These are phyloP conservation scores for Diospyros kaki DNA, from an alignment of 148 eudicot species.

Conservation along the genomic window DNA sequence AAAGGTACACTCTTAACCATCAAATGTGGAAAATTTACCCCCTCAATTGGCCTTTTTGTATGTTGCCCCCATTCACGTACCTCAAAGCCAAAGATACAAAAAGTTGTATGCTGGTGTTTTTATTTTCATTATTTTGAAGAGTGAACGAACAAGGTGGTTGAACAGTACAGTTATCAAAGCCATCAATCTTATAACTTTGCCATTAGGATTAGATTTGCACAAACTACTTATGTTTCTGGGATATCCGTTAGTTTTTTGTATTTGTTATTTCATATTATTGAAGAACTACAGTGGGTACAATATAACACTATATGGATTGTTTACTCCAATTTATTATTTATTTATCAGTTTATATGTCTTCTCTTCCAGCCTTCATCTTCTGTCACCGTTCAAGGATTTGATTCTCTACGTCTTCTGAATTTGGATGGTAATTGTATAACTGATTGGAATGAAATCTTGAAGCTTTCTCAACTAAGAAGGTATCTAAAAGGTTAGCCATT, in stretches of 20 bases:
- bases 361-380: conserved; percentile 55
- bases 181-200: neutral
- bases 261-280: neutral
- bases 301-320: neutral
- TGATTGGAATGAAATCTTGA: conserved; percentile 80
- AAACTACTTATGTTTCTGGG: neutral
- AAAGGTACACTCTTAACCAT: too few relatives aligned
- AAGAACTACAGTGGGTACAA: conserved; percentile 6
- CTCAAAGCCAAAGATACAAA: too few relatives aligned
- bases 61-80: too few relatives aligned
- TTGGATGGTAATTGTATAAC: conserved; percentile 78
- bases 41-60: too few relatives aligned
- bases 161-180: neutral
- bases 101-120: too few relatives aligned
- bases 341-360: neutral
- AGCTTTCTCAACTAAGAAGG: conserved; percentile 67
- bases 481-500: conserved; percentile 18
- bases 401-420: conserved; percentile 61
- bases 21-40: too few relatives aligned
- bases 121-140: neutral
- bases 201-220: neutral
- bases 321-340: neutral
- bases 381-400: conserved; percentile 61
- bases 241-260: neutral
- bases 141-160: neutral